phyloP scores from a whole-genome alignment of 352 stramenopile species.

The Phytophthora pistaciae region DNA sequence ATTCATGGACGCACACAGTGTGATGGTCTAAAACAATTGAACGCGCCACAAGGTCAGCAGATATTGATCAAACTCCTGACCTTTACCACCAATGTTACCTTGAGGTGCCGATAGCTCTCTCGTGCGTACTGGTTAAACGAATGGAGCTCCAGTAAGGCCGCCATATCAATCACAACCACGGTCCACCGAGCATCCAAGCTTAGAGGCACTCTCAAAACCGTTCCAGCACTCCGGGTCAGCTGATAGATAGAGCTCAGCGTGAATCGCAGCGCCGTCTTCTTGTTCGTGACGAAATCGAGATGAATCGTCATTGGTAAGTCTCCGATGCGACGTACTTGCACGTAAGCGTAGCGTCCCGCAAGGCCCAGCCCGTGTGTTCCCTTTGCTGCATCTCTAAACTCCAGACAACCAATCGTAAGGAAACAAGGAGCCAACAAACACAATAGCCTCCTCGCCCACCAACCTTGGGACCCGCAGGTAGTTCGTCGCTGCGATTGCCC shows the following conservation, averaged over 20 bases:
- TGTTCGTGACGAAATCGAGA: slow-evolving; percentile 73
- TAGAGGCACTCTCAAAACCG: slow-evolving; percentile 68
- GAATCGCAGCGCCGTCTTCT: slow-evolving; percentile 73
- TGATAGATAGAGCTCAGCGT: slow-evolving; percentile 81
- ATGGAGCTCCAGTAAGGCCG: slow-evolving; percentile 64
- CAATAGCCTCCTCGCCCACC: background rate
- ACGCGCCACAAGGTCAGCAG: background rate
- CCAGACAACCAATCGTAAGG: background rate
- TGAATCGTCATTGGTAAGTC: slow-evolving; percentile 67
- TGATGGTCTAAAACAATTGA: slow-evolving; percentile 47
- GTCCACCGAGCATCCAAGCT: slow-evolving; percentile 65
- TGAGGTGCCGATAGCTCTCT: slow-evolving; percentile 71
- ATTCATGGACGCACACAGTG: slow-evolving; percentile 74
- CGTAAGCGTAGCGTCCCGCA: slow-evolving; percentile 72
- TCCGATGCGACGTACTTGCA: slow-evolving; percentile 60
- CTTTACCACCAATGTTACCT: slow-evolving; percentile 33
- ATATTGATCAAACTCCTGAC: background rate
- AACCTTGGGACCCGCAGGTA: slow-evolving; percentile 77
- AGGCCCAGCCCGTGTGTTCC: slow-evolving; percentile 66
- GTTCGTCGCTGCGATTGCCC: slow-evolving; percentile 76
- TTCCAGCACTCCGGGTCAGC: slow-evolving; percentile 59
- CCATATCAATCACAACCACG: slow-evolving; percentile 73
- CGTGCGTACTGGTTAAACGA: slow-evolving; percentile 76
- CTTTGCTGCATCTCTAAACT: slow-evolving; percentile 52
- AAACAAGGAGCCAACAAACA: background rate